Base-by-base conservation (phyloP, 1,284 basidiomycete genomes). In the Moniliophthora roreri region DNA sequence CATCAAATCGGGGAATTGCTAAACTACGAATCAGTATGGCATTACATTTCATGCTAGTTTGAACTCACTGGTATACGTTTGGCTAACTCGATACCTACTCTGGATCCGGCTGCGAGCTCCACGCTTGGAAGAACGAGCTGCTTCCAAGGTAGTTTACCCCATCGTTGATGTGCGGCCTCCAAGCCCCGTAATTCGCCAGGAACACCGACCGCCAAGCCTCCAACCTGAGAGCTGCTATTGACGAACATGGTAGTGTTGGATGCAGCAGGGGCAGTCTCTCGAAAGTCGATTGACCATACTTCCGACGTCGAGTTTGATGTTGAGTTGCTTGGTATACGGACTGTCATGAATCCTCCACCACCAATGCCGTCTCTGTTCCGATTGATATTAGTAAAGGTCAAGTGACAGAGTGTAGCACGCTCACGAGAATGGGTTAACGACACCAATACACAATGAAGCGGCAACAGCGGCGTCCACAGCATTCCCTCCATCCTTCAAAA, bases 341-440 rank as follows among this genome's bases (percentile, higher is more conserved):
- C 79, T 28, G 88, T 86, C 86, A 96, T 93, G 66, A 95, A 95
- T 0, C 95, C 95, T 24, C 93, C 95, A 1, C 94, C 94, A 18
- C 93, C 93, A 47, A 97, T 90, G 2, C 93, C 89, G 13, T 89
- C 87, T 4, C 89, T 91, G 48, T 35, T 8, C n/a, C 3, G 7
- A n/a, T 23, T 32, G 41, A 21, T 8, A 24, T 11, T 24, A 10
- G 28, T 23, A 16, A 21, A 28, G 9, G 4, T 16, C 10, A 11
- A 13, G 16, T 5, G 20, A 26, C 18, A 35, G 18, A 40, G 21
- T 6, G 24, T 16, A 44, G 10, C 9, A 28, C 5, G 77, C 84
- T 66, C 62, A 91, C 78, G 89, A 90, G 69, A 95, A 97, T 80
- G 91, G 90, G 67, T 94, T 94, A 51, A 93, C 81, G 1, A 94